These are phyloP conservation scores for Geosmithia flava DNA, from an alignment of 2,329 filamentous ascomycete species.

Conservation along the genomic window DNA sequence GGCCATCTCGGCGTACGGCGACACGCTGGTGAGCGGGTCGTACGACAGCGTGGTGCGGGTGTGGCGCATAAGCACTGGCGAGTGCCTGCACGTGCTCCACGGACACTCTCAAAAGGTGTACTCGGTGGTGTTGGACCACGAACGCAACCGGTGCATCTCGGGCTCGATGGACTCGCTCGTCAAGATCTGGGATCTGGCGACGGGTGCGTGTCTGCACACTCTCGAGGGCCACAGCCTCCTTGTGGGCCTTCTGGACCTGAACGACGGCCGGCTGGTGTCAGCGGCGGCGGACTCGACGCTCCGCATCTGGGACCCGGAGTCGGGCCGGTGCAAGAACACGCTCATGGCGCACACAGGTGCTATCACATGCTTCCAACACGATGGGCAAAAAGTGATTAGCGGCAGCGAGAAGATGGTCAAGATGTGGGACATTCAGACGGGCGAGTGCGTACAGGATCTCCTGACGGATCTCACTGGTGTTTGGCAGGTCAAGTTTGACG, in stretches of 20 bases:
- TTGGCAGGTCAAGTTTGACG: constrained; percentile 98
- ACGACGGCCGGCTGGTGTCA: constrained; percentile 81
- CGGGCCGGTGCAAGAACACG: constrained; percentile 77
- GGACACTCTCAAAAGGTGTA: constrained; percentile 93
- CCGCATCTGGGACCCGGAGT: constrained; percentile 93
- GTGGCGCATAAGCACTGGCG: constrained; percentile 94
- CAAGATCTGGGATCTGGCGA: constrained; percentile 93
- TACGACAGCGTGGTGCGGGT: constrained; percentile 93
- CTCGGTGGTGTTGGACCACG: constrained; percentile 86
- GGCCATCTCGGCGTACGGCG: constrained; percentile 86
- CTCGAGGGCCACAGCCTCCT: constrained; percentile 88
- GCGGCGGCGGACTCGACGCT: constrained; percentile 92
- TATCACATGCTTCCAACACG: constrained; percentile 98
- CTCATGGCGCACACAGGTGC: constrained; percentile 90
- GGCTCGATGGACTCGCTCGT: constrained; percentile 98
- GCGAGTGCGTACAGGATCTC: constrained; percentile 85
- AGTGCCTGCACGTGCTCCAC: constrained; percentile 69
- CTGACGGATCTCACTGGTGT: constrained; percentile 91
- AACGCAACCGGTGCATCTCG: constrained; percentile 89
- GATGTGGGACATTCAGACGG: constrained; percentile 94
- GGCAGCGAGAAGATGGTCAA: constrained; percentile 93
- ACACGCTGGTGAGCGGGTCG: constrained; percentile 93
- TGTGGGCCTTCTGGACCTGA: constrained; percentile 82
- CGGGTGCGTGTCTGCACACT: constrained; percentile 73
- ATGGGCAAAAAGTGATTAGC: constrained; percentile 91